Percentiles rank a stretch among this genome's conserved stretches.
Conservation (phyloP, 345 rosid genomes). For the Noccaea caerulescens region DNA sequence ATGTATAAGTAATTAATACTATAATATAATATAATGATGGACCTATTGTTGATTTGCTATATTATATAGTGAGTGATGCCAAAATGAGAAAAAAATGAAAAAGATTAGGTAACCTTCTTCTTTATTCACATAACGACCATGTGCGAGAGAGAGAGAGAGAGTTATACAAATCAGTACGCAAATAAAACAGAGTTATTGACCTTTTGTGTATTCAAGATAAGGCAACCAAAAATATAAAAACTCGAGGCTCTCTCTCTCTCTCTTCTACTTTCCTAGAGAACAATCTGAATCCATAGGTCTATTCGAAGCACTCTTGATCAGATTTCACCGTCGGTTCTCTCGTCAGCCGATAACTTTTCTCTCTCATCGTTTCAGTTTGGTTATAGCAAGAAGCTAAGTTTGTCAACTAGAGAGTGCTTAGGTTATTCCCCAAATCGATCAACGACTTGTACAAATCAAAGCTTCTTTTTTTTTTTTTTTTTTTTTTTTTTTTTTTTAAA, state of each 20-base stretch:
- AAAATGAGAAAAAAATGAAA: neutral
- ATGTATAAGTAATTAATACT: slow-evolving; percentile 14
- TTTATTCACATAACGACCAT: slow-evolving; percentile 5
- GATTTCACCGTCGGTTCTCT: slow-evolving; percentile 20
- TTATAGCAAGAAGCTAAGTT: slow-evolving; percentile 25
- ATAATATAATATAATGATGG: slow-evolving; percentile 11
- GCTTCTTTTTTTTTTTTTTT: neutral
- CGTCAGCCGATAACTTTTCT: neutral
- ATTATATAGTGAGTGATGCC: neutral
- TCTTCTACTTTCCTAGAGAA: slow-evolving; percentile 1
- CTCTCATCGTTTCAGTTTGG: slow-evolving; percentile 28
- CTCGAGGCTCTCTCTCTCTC: neutral
- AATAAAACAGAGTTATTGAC: slow-evolving; percentile 32
- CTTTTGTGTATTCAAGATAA: slow-evolving; percentile 34
- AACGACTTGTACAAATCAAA: slow-evolving; percentile 1
- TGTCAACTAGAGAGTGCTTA: neutral
- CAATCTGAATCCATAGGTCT: neutral
- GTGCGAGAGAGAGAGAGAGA: neutral
- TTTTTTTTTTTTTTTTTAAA: neutral
- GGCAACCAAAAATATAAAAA: neutral
- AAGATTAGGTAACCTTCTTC: neutral
- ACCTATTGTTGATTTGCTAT: neutral
- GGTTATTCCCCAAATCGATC: neutral
- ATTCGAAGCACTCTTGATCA: slow-evolving; percentile 25
- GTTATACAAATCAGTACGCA: slow-evolving; percentile 35